Evolutionary conservation across 1,284 basidiomycete species (phyloP), one percentile per base, ranked within the genome.

Genomic region (Melampsora larici-populina): DNA sequence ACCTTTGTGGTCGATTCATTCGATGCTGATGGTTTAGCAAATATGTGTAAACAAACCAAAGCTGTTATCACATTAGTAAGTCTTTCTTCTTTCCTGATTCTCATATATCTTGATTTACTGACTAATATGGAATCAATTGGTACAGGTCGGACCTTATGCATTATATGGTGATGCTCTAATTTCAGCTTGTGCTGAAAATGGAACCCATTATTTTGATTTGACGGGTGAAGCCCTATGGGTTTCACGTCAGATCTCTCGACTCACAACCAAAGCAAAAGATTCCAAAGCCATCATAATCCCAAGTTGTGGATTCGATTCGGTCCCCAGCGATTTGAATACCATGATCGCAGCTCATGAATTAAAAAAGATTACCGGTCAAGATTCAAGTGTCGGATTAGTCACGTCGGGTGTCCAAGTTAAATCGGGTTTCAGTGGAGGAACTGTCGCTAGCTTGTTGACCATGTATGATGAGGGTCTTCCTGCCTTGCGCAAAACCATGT

Each of bases 261-360:
- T 68, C n/a, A 48, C 65, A 15, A 62, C 48, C 24, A 63, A 76
- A 46, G 73, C 73, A 7, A 51, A 65, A 62, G 64, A 67, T 29
- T 46, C 29, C 33, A 79, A 80, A 33, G 79, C 81, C 1, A 79
- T 81, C 64, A 71, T 82, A 68, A 46, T 82, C 1, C 79, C 78
- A 51, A 78, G 76, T 15, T 77, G 74, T 49, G 82, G 81, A 15
- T 82, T 80, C 78, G 82, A 82, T 60, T 81, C 80, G 40, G 78
- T 82, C n/a, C 82, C 82, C 18, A 79, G 78, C 13, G 82, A 82
- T 64, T 48, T 67, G 46, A 62, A 60, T 29, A 40, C 63, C 26
- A 67, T 71, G 76, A 76, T 82, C 49, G 81, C 81, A 18, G 80
- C 80, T 5, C 79, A 81, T 66, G 78, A 79, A 40, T 75, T 82